These are phyloP conservation scores for Boletales sp. DNA, from an alignment of 768 basidiomycete genomes.

Conservation along the genomic window DNA sequence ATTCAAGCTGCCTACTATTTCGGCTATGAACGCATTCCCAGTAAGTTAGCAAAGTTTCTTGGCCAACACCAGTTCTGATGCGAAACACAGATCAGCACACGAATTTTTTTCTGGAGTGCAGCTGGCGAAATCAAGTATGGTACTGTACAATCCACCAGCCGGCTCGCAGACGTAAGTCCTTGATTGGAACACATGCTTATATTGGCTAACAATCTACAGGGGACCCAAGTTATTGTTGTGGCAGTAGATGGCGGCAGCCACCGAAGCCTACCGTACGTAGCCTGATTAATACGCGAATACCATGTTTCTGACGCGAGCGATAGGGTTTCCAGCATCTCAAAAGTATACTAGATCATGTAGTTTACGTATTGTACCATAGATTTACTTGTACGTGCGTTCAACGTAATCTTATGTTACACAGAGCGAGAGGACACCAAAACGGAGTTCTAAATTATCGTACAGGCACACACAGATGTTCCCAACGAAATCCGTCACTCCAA, in stretches of 20 bases:
- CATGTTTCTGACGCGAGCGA: constrained; percentile 5
- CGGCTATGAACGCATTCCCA: constrained; percentile 72
- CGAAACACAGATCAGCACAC: constrained; percentile 53
- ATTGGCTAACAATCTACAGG: constrained; percentile 36
- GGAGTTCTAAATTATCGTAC: too few relatives aligned
- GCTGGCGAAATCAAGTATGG: constrained; percentile 57
- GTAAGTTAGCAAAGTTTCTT: constrained; percentile 40
- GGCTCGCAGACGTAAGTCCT: constrained; percentile 53
- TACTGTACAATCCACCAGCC: constrained; percentile 49
- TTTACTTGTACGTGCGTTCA: too few relatives aligned
- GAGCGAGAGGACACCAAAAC: too few relatives aligned
- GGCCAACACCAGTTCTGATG: constrained; percentile 13
- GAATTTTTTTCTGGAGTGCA: constrained; percentile 64
- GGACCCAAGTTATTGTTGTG: constrained; percentile 57
- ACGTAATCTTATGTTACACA: too few relatives aligned
- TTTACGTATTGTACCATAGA: too few relatives aligned
- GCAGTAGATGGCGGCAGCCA: constrained; percentile 45
- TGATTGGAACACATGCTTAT: background rate
- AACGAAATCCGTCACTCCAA: background rate
- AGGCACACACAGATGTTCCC: too few relatives aligned
- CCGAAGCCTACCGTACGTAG: constrained; percentile 57
- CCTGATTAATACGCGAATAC: background rate
- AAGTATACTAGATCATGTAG: constrained; percentile 47
- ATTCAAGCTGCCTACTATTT: constrained; percentile 44
- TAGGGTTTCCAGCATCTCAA: constrained; percentile 46